Conservation (phyloP, 805 yeast species). For the Barnettozyma californica region DNA sequence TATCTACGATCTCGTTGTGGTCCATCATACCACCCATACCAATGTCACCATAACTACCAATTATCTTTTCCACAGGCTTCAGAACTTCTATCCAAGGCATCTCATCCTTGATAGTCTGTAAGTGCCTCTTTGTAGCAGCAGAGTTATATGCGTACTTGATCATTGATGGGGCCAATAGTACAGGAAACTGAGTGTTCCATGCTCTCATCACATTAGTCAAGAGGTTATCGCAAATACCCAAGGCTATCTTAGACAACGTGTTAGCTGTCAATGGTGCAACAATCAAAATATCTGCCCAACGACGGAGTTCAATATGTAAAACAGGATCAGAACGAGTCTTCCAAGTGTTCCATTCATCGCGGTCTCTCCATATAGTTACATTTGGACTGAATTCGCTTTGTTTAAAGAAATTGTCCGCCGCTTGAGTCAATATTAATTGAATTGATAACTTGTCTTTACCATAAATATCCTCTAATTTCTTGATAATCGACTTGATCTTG, state of each 20-base stretch:
- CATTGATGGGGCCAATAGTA: constrained; percentile 93
- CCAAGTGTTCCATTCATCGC: constrained; percentile 94
- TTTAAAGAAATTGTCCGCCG: constrained; percentile 75
- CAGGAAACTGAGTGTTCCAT: constrained; percentile 91
- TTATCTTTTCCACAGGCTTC: constrained; percentile 90
- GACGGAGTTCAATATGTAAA: constrained; percentile 85
- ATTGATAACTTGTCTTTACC: constrained; percentile 72
- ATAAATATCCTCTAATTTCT: constrained; percentile 74
- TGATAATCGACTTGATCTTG: constrained; percentile 72
- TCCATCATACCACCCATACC: constrained; percentile 99
- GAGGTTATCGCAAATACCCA: constrained; percentile 90
- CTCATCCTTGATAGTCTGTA: constrained; percentile 71
- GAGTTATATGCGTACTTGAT: constrained; percentile 88
- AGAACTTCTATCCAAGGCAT: constrained; percentile 95
- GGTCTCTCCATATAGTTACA: constrained; percentile 86
- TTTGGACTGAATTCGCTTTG: constrained; percentile 49
- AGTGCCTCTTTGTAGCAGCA: constrained; percentile 79
- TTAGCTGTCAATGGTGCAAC: constrained; percentile 96
- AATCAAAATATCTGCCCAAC: constrained; percentile 93
- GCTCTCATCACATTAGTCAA: constrained; percentile 88
- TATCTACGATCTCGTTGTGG: constrained; percentile 89
- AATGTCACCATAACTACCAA: constrained; percentile 90
- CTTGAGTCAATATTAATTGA: constrained; percentile 78
- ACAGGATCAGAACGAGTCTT: constrained; percentile 82
- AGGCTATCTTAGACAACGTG: constrained; percentile 80